phyloP scores from a whole-genome alignment of 192 early-diverging fungal species.

The Coemansia sp. region DNA sequence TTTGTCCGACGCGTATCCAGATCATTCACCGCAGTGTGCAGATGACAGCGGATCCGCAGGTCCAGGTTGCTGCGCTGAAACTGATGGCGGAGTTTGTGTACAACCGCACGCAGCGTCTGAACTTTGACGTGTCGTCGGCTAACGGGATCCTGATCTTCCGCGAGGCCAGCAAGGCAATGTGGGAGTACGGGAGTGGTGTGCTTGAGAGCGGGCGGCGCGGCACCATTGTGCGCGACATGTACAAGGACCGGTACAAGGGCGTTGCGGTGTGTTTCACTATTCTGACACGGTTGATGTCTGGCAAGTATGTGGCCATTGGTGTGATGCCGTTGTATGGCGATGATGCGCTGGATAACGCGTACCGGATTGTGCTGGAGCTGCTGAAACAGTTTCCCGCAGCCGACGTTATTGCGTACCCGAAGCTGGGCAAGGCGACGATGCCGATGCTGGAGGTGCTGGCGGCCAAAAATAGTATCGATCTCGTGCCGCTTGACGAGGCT shows the following conservation, averaged over 20 bases:
- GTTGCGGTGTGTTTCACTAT: constrained; percentile 75
- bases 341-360: constrained; percentile 67
- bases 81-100: constrained; percentile 80
- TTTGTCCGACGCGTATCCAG: constrained; percentile 69
- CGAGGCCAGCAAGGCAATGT: constrained; percentile 71
- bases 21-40: constrained; percentile 68
- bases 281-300: constrained; percentile 66
- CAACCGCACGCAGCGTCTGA: constrained; percentile 76
- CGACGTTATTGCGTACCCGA: constrained; percentile 70
- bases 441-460: constrained; percentile 70
- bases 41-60: constrained; percentile 57
- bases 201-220: constrained; percentile 14
- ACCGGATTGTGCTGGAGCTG: constrained; percentile 66
- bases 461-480: constrained; percentile 62
- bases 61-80: constrained; percentile 73
- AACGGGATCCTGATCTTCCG: constrained; percentile 90
- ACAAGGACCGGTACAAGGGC: constrained; percentile 72
- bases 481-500: constrained; percentile 59
- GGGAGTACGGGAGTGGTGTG: constrained; percentile 57
- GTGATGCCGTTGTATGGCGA: constrained; percentile 88
- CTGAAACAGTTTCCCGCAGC: constrained; percentile 70
- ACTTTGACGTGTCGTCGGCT: constrained; percentile 81
- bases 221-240: constrained; percentile 40
- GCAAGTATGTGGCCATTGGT: constrained; percentile 90
- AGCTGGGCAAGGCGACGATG: constrained; percentile 61